phyloP scores from a whole-genome alignment of 192 early-diverging fungal species.

The Piromyces finnis region DNA sequence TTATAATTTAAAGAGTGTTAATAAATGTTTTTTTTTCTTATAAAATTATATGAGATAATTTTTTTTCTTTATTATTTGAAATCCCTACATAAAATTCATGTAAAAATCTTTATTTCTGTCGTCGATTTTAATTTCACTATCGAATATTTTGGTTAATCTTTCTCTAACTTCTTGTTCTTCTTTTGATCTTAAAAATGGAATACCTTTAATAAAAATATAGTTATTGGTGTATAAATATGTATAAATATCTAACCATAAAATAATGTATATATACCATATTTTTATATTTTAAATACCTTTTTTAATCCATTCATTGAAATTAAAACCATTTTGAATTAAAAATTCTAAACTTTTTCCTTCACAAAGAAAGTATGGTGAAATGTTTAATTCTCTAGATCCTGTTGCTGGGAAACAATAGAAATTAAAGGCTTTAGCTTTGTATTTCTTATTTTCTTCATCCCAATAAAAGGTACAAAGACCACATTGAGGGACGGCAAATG shows the following conservation, averaged over 20 bases:
- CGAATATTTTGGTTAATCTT: constrained; percentile 1
- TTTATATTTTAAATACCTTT: constrained; percentile 4
- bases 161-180: constrained; percentile 23
- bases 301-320: constrained; percentile 75
- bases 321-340: constrained; percentile 54
- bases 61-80: too few relatives aligned
- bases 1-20: too few relatives aligned
- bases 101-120: constrained; percentile 29
- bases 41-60: too few relatives aligned
- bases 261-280: too few relatives aligned
- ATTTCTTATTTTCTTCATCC: constrained; percentile 18
- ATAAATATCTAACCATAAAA: too few relatives aligned
- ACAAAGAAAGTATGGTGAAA: constrained; percentile 28
- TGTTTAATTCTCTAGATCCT: constrained; percentile 16
- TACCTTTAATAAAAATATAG: constrained; percentile 20
- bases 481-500: constrained; percentile 51
- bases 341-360: constrained; percentile 51
- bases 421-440: constrained; percentile 68
- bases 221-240: not conserved
- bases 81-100: constrained; percentile 14
- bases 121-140: constrained; percentile 24
- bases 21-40: too few relatives aligned
- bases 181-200: constrained; percentile 44
- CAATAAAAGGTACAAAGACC: constrained; percentile 73
- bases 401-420: constrained; percentile 67